A percentile compares a stretch with the other conserved stretches of the same genome.
Conservation (phyloP, 257 asterid species). For the Buddleja alternifolia region DNA sequence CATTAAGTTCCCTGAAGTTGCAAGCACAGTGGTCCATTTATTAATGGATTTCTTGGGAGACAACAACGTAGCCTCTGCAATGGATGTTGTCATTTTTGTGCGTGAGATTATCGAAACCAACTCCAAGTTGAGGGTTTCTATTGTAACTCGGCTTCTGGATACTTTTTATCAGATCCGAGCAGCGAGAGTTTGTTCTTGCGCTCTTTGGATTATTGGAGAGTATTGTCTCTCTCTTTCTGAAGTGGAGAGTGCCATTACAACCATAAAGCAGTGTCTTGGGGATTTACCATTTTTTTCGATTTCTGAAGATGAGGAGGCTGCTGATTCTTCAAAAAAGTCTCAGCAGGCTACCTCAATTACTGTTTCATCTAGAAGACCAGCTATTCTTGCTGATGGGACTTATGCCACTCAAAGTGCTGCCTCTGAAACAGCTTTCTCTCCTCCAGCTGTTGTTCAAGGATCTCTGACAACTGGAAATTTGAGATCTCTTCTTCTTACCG, state of each 20-base stretch:
- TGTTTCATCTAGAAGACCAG: constrained; percentile 92
- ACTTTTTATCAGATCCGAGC: constrained; percentile 93
- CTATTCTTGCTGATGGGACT: constrained; percentile 94
- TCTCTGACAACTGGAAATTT: constrained; percentile 67
- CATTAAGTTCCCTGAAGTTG: constrained; percentile 92
- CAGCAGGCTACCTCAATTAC: constrained; percentile 75
- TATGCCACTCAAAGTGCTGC: constrained; percentile 99
- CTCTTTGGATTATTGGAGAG: constrained; percentile 96
- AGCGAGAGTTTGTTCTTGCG: constrained; percentile 91
- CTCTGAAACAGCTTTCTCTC: constrained; percentile 85
- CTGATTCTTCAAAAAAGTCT: constrained; percentile 76
- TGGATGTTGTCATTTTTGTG: constrained; percentile 87
- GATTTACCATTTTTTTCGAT: constrained; percentile 81
- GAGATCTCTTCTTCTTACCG: constrained; percentile 91
- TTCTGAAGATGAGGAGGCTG: constrained; percentile 77
- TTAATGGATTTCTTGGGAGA: constrained; percentile 99
- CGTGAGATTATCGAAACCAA: constrained; percentile 94
- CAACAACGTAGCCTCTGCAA: constrained; percentile 86
- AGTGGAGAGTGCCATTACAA: constrained; percentile 83
- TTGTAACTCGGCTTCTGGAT: constrained; percentile 82
- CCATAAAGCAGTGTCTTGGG: constrained; percentile 94
- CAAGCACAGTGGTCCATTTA: constrained; percentile 92
- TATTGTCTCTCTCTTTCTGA: constrained; percentile 86
- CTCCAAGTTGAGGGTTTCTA: constrained; percentile 86
- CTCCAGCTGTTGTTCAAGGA: constrained; percentile 79